Conservation (phyloP, 306 rosid species). For the Vigna radiata region DNA sequence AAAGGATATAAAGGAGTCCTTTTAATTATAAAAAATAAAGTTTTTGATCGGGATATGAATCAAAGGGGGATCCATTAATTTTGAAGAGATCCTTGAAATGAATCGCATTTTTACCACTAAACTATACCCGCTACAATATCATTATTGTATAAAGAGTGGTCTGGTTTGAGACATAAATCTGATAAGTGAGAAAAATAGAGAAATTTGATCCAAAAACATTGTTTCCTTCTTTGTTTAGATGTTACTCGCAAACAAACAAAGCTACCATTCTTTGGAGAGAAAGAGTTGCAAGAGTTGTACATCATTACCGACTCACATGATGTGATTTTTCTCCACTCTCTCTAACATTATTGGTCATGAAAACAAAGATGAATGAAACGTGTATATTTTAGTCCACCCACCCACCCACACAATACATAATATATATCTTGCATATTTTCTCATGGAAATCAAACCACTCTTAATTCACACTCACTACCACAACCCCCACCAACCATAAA, state of each 20-base stretch:
- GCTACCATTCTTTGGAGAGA: conserved; percentile 58
- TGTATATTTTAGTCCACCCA: neutral
- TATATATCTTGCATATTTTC: neutral
- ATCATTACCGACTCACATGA: conserved; percentile 58
- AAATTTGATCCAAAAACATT: neutral
- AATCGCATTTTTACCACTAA: too few relatives aligned
- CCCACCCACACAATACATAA: neutral
- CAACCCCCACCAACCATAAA: conserved; percentile 56
- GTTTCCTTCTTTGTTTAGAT: conserved; percentile 37
- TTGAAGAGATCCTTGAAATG: too few relatives aligned
- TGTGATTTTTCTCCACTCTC: conserved; percentile 51
- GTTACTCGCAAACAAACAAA: conserved; percentile 53
- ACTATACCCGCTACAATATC: too few relatives aligned
- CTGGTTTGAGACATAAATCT: too few relatives aligned
- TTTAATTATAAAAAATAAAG: too few relatives aligned
- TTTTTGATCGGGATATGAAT: too few relatives aligned
- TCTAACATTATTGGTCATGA: conserved; percentile 38
- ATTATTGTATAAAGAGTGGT: too few relatives aligned
- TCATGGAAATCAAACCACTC: neutral
- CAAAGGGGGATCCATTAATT: too few relatives aligned
- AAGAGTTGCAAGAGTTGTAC: conserved; percentile 31
- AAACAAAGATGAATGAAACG: conserved; percentile 36
- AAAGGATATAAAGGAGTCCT: too few relatives aligned
- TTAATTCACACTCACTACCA: conserved; percentile 39
- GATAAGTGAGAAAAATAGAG: too few relatives aligned